Evolutionary conservation across 192 early-diverging fungal species (phyloP), one percentile per base, ranked within the genome.

Genomic region (Lobosporangium transversale): DNA sequence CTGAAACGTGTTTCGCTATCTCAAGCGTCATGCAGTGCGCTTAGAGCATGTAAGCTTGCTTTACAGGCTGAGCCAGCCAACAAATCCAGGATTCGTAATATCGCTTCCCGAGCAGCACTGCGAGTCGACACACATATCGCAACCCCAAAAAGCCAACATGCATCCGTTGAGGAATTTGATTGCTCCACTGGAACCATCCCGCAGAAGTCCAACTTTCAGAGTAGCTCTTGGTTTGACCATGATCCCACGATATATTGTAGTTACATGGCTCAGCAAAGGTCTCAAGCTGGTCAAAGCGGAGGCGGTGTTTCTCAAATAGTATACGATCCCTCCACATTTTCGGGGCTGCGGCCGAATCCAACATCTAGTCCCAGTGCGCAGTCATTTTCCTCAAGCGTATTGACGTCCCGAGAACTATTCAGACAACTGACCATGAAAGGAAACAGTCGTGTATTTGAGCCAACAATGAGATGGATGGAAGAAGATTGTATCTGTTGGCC

Each of bases 171-270:
- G 15, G 49, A 7, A 27, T 26, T n/a, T 7, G 21, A 26, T 15
- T 27, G 18, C n/a, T n/a, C 3, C 53, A 40, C 20, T 5, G 4
- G 14, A 40, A 14, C 37, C 7, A 40, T 40, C n/a, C n/a, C n/a
- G n/a, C n/a, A n/a, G n/a, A n/a, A n/a, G n/a, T n/a, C n/a, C n/a
- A n/a, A n/a, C n/a, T n/a, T n/a, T n/a, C n/a, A n/a, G n/a, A n/a
- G n/a, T n/a, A n/a, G n/a, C n/a, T 68, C 57, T 4, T 26, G 24
- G 15, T 65, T 63, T 37, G 62, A 73, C 45, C 24, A 24, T 12
- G 70, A 73, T 21, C 26, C 50, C 17, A 45, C 54, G 0, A 24
- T 73, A 1, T 73, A 65, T 31, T 65, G 62, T 37, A 71, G 69
- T 33, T 3, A 23, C 7, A 15, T 18, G 12, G 20, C 61, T 7